Evolutionary conservation across 257 asterid species (phyloP), one percentile per base, ranked within the genome.

Genomic region (Coffea canephora): DNA sequence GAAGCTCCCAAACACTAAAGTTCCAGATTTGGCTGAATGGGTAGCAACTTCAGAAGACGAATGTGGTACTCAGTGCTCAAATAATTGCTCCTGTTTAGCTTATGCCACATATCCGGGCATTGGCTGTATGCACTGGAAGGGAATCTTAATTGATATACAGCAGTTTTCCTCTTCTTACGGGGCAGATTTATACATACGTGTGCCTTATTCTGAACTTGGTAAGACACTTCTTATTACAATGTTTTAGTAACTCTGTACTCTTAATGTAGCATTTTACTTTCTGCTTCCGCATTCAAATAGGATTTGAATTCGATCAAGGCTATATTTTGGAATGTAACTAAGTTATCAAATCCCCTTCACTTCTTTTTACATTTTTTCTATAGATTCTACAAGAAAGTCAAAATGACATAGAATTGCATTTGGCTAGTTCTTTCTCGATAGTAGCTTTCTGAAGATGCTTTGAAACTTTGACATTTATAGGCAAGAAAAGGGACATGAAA

Each of bases 181-280:
- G 11, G 73, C 83, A 0, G 88, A 87, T 75, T 76, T 92, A 52
- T 83, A 84, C 45, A 54, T 92, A 55, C 94, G 96, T 2, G 61
- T 92, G 59, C 84, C 90, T 0, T 71, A 46, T 54, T 84, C 91
- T 46, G 94, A 89, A 74, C 52, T 83, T 25, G 92, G 93, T 89
- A 83, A 73, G 1, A 57, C 3, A 14, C 16, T 13, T 19, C n/a
- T 5, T 57, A 27, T 18, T 19, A 57, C 21, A 39, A 39, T 39
- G 4, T 39, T 39, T 39, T 39, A 39, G 41, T 39, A 3, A 1
- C 41, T 39, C 41, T 39, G 4, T 39, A 39, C 1, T 3, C 4
- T 39, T 39, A 39, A 39, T 39, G 41, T 39, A 39, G 41, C 41
- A 39, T 39, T 39, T 39, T 39, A 39, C 41, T 39, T 39, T 39